These are phyloP conservation scores for Tricholoma saponaceum DNA, from an alignment of 768 basidiomycete species.

Conservation along the genomic window DNA sequence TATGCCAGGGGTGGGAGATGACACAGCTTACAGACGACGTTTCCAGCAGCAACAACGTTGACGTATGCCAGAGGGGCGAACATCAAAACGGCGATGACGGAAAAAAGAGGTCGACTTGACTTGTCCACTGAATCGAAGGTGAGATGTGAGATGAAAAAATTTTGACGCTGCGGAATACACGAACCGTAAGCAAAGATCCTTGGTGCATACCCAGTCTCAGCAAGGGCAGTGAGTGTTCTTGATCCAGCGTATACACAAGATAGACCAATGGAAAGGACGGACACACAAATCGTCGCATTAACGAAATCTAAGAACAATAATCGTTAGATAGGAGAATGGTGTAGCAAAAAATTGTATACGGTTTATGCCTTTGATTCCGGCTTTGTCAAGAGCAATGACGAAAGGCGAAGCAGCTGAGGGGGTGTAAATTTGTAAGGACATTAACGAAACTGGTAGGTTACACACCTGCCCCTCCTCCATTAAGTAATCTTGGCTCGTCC, in stretches of 20 bases:
- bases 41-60: conserved; percentile 32
- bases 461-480: conserved; percentile 30
- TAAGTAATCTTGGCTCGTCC: conserved; percentile 31
- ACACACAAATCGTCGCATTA: conserved; percentile 42
- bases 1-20: not conserved
- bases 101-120: conserved; percentile 40
- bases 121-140: conserved; percentile 32
- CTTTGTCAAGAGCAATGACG: conserved; percentile 38
- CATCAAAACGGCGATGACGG: conserved; percentile 31
- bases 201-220: conserved; percentile 45
- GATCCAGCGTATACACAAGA: conserved; percentile 45
- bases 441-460: not conserved
- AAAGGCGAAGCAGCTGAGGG: conserved; percentile 37
- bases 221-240: conserved; percentile 40
- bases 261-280: conserved; percentile 42
- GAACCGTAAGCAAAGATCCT: conserved; percentile 35
- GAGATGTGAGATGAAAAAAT: not conserved
- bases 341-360: conserved; percentile 21
- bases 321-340: not conserved
- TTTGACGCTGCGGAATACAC: not conserved
- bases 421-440: not conserved
- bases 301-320: conserved; percentile 26
- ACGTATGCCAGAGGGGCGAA: conserved; percentile 39
- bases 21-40: conserved; percentile 31
- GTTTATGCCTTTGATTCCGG: conserved; percentile 36